Evolutionary conservation across 1,284 basidiomycete species (phyloP).

Genomic region (Sparassis latifolia): DNA sequence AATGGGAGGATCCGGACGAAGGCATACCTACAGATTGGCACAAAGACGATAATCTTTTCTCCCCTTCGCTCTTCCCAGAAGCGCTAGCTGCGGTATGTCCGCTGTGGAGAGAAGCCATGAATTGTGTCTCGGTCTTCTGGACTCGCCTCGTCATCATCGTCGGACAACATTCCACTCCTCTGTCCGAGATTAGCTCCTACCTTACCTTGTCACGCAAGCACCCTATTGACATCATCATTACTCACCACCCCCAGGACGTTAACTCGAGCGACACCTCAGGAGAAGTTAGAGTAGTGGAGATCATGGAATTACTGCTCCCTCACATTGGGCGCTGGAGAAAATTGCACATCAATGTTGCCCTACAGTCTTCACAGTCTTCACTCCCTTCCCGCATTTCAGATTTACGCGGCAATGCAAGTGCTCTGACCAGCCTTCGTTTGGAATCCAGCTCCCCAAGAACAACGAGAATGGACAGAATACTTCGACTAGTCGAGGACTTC

Average conservation of each 20-base stretch:
- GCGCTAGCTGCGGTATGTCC: not conserved
- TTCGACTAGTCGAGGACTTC: not conserved
- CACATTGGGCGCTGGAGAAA: constrained; percentile 1
- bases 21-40: no score
- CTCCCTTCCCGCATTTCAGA: not conserved
- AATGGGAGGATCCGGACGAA: no score
- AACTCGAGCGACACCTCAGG: not conserved
- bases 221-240: not conserved
- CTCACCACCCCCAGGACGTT: not conserved
- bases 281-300: not conserved
- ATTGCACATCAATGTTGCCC: not conserved
- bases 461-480: not conserved
- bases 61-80: not conserved
- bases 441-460: not conserved
- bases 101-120: constrained; percentile 2
- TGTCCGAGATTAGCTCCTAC: not conserved
- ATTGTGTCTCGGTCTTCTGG: constrained; percentile 1
- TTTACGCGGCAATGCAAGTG: not conserved
- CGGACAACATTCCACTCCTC: not conserved
- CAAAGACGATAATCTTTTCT: not conserved
- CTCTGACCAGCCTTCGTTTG: not conserved
- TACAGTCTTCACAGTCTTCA: not conserved
- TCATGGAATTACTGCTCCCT: not conserved
- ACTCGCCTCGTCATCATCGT: not conserved
- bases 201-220: not conserved